Conservation (phyloP, 2,329 filamentous ascomycete species). For the Nannizziopsis barbatae region DNA sequence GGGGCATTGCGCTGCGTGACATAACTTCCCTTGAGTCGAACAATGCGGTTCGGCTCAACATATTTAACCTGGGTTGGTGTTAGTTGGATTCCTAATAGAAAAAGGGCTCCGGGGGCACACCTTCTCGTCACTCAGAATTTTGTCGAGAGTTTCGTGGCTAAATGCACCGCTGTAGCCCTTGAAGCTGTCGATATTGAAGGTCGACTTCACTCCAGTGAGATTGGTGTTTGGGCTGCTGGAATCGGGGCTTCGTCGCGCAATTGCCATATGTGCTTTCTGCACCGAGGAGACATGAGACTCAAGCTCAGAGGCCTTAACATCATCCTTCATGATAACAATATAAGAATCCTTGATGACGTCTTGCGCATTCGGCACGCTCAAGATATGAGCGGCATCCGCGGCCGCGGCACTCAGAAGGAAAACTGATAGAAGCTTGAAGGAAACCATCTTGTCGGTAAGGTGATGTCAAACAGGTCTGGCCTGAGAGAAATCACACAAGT, state of each 20-base stretch:
- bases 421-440: slow-evolving; percentile 13
- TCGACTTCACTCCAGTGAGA: slow-evolving; percentile 9
- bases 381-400: slow-evolving; percentile 11
- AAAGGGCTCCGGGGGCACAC: not conserved
- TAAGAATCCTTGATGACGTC: slow-evolving; percentile 15
- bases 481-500: too few relatives aligned
- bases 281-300: slow-evolving; percentile 13
- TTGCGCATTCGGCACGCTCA: slow-evolving; percentile 5
- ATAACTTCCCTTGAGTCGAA: slow-evolving; percentile 1
- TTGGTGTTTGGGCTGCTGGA: not conserved
- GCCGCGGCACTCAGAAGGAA: slow-evolving; percentile 10
- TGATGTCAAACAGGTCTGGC: not conserved
- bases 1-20: slow-evolving; percentile 20
- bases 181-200: slow-evolving; percentile 11
- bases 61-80: slow-evolving; percentile 13
- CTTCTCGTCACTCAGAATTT: slow-evolving; percentile 11
- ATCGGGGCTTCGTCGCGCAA: slow-evolving; percentile 1
- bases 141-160: slow-evolving; percentile 12
- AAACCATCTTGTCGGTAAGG: slow-evolving; percentile 10
- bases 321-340: slow-evolving; percentile 17
- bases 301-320: slow-evolving; percentile 10
- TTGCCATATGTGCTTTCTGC: slow-evolving; percentile 1
- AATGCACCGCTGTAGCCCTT: slow-evolving; percentile 14
- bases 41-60: slow-evolving; percentile 14
- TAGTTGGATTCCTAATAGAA: not conserved